Base-by-base conservation (phyloP, 345 rosid genomes). In the Kernera saxatilis region DNA sequence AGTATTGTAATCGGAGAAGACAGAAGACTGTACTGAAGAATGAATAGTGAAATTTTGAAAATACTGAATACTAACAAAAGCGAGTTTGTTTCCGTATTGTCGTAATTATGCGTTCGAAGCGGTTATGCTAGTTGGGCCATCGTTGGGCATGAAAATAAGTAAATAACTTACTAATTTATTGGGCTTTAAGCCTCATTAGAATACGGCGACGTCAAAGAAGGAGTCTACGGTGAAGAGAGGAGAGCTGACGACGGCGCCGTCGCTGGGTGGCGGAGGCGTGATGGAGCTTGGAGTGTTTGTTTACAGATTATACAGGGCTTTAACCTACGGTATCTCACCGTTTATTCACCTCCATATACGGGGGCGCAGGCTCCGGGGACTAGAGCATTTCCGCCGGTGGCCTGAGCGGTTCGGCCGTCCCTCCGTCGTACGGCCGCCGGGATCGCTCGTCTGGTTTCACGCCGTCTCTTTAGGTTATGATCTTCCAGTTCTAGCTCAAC, bases 401-500 rank as follows among this genome's bases (percentile, higher is more conserved):
- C 83, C 84, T 0, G 98, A 93, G 82, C 90, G 97, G 21, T 74
- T 90, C 17, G 98, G 97, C 46, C 80, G 63, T 27, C 80, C 98
- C 29, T 93, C 96, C 39, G 73, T 79, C 44, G 64, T 77, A 51
- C 88, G 98, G 0, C 91, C 94, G 0, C 79, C 89, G 3, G 97
- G 96, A 26, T 81, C 75, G 0, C 93, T 93, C 58, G 70, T 90
- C 70, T 93, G 98, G 96, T 88, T 93, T 80, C 98, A 88, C 78
- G 96, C 97, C 63, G 97, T 88, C 44, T 93, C 98, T 32, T 79
- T 93, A 82, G 96, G 92, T 88, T 21, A 12, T 25, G 12, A 11
- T 19, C 37, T 44, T 27, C 11, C 12, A 11, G n/a, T 7, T 35
- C n/a, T 11, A 25, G 1, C 15, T 1, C 25, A 18, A 27, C 18